These are phyloP conservation scores for Dactylorhiza incarnata DNA, from an alignment of 106 monocot species.

Conservation along the genomic window DNA sequence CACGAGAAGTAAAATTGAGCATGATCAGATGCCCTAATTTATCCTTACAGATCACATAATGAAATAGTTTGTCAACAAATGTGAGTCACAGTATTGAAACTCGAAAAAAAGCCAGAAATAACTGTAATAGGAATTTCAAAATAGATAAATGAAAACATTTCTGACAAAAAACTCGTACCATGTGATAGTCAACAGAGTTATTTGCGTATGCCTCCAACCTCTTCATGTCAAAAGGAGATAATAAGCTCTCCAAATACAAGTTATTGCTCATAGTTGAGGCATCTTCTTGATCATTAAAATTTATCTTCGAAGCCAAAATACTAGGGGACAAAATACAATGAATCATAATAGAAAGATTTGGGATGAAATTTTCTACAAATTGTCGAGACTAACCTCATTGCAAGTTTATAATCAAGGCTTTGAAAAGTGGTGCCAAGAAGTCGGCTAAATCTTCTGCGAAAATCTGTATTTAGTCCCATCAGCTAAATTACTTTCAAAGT, in stretches of 20 bases:
- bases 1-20: neutral
- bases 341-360: neutral
- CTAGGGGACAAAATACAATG: constrained; percentile 24
- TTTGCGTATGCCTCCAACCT: constrained; percentile 74
- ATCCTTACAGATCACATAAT: neutral
- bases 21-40: no score
- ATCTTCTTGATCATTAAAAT: constrained; percentile 42
- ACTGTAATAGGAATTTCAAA: neutral
- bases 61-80: neutral
- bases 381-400: constrained; percentile 68
- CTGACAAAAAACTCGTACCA: constrained; percentile 33
- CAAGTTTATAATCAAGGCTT: constrained; percentile 69
- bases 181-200: constrained; percentile 62
- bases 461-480: constrained; percentile 45
- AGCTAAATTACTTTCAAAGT: constrained; percentile 1
- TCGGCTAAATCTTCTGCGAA: constrained; percentile 67
- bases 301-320: constrained; percentile 66
- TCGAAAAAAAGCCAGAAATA: neutral
- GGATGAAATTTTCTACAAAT: constrained; percentile 15
- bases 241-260: constrained; percentile 19
- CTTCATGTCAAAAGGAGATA: constrained; percentile 84
- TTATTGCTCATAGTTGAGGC: constrained; percentile 4
- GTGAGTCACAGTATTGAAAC: neutral
- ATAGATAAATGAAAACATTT: neutral
- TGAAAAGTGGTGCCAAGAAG: constrained; percentile 54